Conservation (phyloP, 2,329 filamentous ascomycete genomes). For the Monosporascus cannonballus region DNA sequence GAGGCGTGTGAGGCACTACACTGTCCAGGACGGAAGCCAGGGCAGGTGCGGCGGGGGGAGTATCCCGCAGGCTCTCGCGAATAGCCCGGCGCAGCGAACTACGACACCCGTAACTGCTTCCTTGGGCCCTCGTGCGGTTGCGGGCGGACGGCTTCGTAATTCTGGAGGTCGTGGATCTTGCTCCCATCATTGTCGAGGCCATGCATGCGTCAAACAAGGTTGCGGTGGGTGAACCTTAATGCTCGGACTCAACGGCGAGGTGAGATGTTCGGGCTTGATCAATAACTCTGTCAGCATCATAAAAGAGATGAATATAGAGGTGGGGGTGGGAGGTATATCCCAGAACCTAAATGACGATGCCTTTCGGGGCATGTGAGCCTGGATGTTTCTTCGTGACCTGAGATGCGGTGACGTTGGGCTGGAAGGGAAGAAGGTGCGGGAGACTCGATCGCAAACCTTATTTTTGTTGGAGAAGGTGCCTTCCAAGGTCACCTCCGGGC, state of each 20-base stretch:
- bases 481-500: not conserved
- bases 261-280: too few relatives aligned
- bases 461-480: not conserved
- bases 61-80: slow-evolving; percentile 5
- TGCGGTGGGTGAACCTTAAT: too few relatives aligned
- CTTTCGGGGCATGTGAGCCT: not conserved
- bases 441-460: not conserved
- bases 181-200: too few relatives aligned
- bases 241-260: too few relatives aligned
- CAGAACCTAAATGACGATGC: too few relatives aligned
- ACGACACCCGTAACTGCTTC: slow-evolving; percentile 5
- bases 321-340: too few relatives aligned
- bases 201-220: too few relatives aligned
- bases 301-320: too few relatives aligned
- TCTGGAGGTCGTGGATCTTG: too few relatives aligned
- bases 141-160: not conserved
- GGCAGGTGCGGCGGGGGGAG: not conserved
- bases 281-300: too few relatives aligned
- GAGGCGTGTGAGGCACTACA: not conserved
- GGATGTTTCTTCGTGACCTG: too few relatives aligned
- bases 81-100: slow-evolving; percentile 14
- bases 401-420: not conserved
- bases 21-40: not conserved
- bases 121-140: not conserved
- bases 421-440: not conserved